A percentile compares a stretch with the other conserved stretches of the same genome.
These are phyloP conservation scores for Phytophthora uliginosa DNA, from an alignment of 352 stramenopile species.

Conservation along the genomic window DNA sequence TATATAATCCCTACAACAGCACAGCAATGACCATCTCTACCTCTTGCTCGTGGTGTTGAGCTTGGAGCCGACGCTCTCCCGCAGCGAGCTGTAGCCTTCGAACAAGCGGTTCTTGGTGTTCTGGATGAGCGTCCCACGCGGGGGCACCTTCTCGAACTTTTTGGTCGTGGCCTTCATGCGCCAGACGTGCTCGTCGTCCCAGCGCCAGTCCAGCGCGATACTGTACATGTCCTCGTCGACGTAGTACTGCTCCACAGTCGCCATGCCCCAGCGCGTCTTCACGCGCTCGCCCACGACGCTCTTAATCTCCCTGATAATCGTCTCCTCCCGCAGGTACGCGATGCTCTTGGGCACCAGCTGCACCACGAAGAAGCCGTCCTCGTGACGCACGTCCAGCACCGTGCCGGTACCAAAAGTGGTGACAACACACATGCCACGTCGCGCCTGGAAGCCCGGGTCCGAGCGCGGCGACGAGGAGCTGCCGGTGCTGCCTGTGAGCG, in stretches of 20 bases:
- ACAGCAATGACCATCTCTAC: conserved; percentile 33
- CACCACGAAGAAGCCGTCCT: conserved; percentile 84
- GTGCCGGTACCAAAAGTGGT: conserved; percentile 84
- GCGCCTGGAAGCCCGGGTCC: conserved; percentile 52
- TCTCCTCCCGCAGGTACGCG: conserved; percentile 74
- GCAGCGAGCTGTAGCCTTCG: conserved; percentile 80
- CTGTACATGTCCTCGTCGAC: conserved; percentile 92
- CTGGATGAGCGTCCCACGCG: conserved; percentile 73
- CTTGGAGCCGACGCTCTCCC: conserved; percentile 71
- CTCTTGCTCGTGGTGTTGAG: conserved; percentile 64
- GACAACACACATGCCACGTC: conserved; percentile 74
- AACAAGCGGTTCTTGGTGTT: conserved; percentile 87
- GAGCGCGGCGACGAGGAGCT: conserved; percentile 39
- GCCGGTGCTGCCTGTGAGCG: conserved; percentile 32
- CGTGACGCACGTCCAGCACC: conserved; percentile 73
- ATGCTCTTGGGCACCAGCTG: conserved; percentile 79
- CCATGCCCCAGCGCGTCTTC: conserved; percentile 87
- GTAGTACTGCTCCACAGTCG: conserved; percentile 88
- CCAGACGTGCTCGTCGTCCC: conserved; percentile 91
- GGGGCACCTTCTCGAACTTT: conserved; percentile 87
- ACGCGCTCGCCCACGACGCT: conserved; percentile 85
- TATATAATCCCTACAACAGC: conserved; percentile 38
- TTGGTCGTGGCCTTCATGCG: conserved; percentile 92
- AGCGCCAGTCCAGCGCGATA: conserved; percentile 90
- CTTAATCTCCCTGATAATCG: conserved; percentile 86